Base-by-base conservation (phyloP, 495 filamentous ascomycete species). In the Penicillium canescens region DNA sequence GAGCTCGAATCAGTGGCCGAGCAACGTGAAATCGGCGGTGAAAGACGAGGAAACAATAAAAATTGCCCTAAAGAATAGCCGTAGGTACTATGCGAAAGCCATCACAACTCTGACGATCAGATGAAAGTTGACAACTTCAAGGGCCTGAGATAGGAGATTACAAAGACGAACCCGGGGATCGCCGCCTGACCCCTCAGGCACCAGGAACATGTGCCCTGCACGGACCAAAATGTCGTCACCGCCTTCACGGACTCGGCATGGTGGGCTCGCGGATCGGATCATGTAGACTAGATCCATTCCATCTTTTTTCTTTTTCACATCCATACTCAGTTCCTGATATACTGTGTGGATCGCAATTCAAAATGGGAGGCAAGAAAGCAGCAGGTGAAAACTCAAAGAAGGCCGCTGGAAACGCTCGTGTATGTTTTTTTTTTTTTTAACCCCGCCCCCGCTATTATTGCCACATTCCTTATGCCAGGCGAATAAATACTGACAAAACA, bases 371-470 rank as follows among this genome's bases (percentile, higher is more conserved):
- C 42, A 90, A 90, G 73, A 95, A 91, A 73, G 77, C 73, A 50
- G 76, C 65, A 18, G 82, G 77, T 12, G 89, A 92, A 59, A 89
- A 86, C 74, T 87, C 83, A 62, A 98, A 96, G 78, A 98, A 98
- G 76, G 92, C 77, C 0, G 82, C 83, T 2, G 95, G 94, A 59
- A 90, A 98, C 63, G 92, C 93, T 61, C 77, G 76, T 44, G 79
- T 77, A 70, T 53, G 74, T 72, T 49, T 58, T 51, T 50, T 13
- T 43, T n/a, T n/a, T 28, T 42, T 13, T 36, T 1, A 39, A 59
- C 68, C 67, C 65, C 63, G 58, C 66, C 69, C 69, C 69, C 69
- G 53, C 70, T 54, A 61, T 52, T 41, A 31, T 42, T 54, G 54
- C 50, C 54, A 59, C 56, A 54, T 41, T 21, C 23, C 24, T 49